Percentiles rank a stretch among this genome's conserved stretches.
Evolutionary conservation across 371 early-diverging fungal species (phyloP).

Genomic region (Nosema granulosis): DNA sequence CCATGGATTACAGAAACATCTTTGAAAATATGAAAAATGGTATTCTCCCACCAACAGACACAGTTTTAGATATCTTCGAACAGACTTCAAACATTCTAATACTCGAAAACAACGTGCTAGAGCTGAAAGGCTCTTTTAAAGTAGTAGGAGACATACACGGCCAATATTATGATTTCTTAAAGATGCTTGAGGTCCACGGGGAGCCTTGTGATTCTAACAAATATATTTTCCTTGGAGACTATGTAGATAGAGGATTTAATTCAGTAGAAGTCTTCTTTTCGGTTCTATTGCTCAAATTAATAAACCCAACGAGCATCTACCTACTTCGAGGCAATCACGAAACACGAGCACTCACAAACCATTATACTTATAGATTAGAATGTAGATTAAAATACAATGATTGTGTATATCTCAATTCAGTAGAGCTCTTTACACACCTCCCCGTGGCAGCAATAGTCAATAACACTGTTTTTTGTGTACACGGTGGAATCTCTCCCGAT

Average conservation of each 20-base stretch:
- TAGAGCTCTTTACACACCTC: constrained; percentile 57
- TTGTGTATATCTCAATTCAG: constrained; percentile 47
- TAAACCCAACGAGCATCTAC: constrained; percentile 39
- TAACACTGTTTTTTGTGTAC: constrained; percentile 60
- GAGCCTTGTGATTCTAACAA: constrained; percentile 18
- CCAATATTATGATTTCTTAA: constrained; percentile 64
- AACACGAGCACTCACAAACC: constrained; percentile 36
- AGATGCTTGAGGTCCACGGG: constrained; percentile 55
- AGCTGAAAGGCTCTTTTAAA: constrained; percentile 42
- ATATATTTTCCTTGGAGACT: constrained; percentile 65
- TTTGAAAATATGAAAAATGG: constrained; percentile 17
- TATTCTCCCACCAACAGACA: constrained; percentile 15
- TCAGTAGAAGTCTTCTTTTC: constrained; percentile 59
- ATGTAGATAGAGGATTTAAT: constrained; percentile 64
- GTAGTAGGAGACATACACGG: constrained; percentile 66
- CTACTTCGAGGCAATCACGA: constrained; percentile 65
- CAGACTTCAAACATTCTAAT: constrained; percentile 40
- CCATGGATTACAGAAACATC: constrained; percentile 12
- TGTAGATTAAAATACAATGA: constrained; percentile 55
- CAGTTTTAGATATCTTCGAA: constrained; percentile 29
- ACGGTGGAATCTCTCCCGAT: constrained; percentile 64
- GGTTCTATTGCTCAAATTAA: constrained; percentile 53
- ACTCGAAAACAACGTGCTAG: constrained; percentile 51
- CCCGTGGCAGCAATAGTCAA: constrained; percentile 59
- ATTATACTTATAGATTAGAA: constrained; percentile 62